Percentiles rank a stretch among this genome's conserved stretches.
phyloP scores from a whole-genome alignment of 331 rosid genomes.

The Rosa hybrid region DNA sequence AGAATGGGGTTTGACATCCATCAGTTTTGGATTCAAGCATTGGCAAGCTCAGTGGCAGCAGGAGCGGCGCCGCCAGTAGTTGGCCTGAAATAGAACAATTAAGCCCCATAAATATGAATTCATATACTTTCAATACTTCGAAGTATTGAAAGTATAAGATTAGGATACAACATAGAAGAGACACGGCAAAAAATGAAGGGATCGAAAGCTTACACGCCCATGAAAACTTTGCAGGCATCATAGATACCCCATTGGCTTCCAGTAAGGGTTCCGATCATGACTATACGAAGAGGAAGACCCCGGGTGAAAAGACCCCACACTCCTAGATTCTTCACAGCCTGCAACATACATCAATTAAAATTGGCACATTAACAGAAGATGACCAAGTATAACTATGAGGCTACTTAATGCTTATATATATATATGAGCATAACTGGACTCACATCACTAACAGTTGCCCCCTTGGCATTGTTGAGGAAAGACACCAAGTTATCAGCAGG shows the following conservation, averaged over 20 bases:
- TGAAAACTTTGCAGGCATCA: conserved; percentile 67
- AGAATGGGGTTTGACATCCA: not conserved
- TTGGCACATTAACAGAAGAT: not conserved
- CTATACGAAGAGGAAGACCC: conserved; percentile 78
- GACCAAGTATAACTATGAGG: not conserved
- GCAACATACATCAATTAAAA: conserved; percentile 29
- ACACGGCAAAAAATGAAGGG: not conserved
- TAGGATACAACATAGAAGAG: not conserved
- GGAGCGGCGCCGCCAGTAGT: conserved; percentile 70
- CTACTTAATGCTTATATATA: not conserved
- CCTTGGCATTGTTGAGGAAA: conserved; percentile 80
- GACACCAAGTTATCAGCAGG: conserved; percentile 94
- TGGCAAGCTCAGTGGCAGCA: conserved; percentile 22
- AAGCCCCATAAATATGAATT: not conserved
- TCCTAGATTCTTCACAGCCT: conserved; percentile 75
- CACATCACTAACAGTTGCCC: conserved; percentile 81
- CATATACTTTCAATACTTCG: no score
- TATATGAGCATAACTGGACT: conserved; percentile 24
- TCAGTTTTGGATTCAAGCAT: conserved; percentile 26
- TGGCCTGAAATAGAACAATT: conserved; percentile 50
- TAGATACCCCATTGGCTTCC: conserved; percentile 74
- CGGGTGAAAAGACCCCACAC: conserved; percentile 69
- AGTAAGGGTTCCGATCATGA: conserved; percentile 77
- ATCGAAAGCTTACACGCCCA: conserved; percentile 64
- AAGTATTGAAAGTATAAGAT: not conserved